Evolutionary conservation across 805 yeast genomes (phyloP).

Genomic region (Pichia occidentalis): DNA sequence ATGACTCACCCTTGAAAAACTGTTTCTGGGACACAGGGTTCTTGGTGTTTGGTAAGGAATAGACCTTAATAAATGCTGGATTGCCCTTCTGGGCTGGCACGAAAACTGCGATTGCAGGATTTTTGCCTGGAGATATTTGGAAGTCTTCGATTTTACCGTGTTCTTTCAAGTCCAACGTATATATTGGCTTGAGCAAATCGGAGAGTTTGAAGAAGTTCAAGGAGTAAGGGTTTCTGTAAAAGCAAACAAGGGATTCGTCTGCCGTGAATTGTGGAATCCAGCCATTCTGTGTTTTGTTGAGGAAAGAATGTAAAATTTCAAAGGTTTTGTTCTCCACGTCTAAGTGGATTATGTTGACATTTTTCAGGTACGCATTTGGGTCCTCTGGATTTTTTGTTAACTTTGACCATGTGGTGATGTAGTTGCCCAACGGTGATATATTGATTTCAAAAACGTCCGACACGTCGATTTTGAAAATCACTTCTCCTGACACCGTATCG

Average conservation of each 20-base stretch:
- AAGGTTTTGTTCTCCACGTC: conserved; percentile 16
- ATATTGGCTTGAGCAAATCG: conserved; percentile 45
- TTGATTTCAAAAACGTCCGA: conserved; percentile 72
- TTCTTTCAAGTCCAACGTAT: conserved; percentile 51
- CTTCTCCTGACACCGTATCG: conserved; percentile 46
- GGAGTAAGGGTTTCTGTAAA: conserved; percentile 45
- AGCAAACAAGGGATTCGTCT: conserved; percentile 69
- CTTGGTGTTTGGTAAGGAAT: conserved; percentile 65
- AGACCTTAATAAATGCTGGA: conserved; percentile 84
- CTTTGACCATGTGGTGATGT: conserved; percentile 82
- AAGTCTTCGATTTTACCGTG: conserved; percentile 42
- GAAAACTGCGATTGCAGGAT: conserved; percentile 86
- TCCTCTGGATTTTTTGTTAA: conserved; percentile 60
- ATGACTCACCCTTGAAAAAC: conserved; percentile 92
- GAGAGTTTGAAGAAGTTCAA: conserved; percentile 57
- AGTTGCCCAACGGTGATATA: conserved; percentile 86
- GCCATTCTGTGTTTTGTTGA: conserved; percentile 76
- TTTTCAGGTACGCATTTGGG: conserved; percentile 68
- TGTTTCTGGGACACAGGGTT: conserved; percentile 81
- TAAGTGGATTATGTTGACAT: conserved; percentile 71
- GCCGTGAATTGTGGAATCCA: conserved; percentile 90
- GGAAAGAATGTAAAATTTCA: conserved; percentile 41
- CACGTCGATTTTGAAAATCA: conserved; percentile 43
- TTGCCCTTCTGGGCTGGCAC: conserved; percentile 80
- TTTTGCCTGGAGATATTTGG: conserved; percentile 77